These are phyloP conservation scores for Apiotrichum gamsii DNA, from an alignment of 1,284 basidiomycete genomes.

Conservation along the genomic window DNA sequence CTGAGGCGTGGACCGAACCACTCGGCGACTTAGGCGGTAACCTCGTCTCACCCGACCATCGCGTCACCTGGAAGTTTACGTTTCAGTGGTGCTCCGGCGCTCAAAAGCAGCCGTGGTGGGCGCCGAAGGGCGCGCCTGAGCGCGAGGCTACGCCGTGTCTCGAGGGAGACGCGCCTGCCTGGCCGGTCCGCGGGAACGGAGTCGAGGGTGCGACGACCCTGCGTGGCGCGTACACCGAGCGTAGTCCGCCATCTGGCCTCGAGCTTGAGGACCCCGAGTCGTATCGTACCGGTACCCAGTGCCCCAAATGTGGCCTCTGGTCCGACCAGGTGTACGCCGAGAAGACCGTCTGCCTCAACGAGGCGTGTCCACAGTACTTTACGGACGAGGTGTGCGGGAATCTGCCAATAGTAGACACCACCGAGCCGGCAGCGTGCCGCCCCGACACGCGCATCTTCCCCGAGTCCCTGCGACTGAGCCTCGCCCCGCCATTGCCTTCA, in stretches of 20 bases:
- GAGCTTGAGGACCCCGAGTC: neutral
- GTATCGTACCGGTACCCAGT: neutral
- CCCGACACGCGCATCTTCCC: conserved; percentile 18
- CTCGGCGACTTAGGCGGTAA: conserved; percentile 3
- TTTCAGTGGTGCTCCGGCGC: conserved; percentile 37
- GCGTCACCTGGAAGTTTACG: conserved; percentile 44
- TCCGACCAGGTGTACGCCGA: conserved; percentile 12
- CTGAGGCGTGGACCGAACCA: conserved; percentile 45
- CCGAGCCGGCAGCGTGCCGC: neutral
- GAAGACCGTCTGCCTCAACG: conserved; percentile 15
- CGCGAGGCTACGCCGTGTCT: neutral
- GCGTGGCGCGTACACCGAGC: conserved; percentile 1
- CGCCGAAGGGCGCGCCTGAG: neutral
- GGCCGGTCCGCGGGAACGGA: conserved; percentile 16
- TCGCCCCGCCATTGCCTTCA: conserved; percentile 19
- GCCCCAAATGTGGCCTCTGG: conserved; percentile 1
- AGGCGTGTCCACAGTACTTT: conserved; percentile 5
- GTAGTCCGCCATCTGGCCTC: neutral
- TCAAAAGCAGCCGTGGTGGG: conserved; percentile 38
- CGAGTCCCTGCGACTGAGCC: conserved; percentile 19
- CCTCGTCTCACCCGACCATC: too few relatives aligned
- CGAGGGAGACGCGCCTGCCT: neutral
- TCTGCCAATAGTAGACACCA: neutral
- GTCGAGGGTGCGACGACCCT: conserved; percentile 15
- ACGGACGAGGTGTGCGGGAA: neutral